A percentile compares a stretch with the other conserved stretches of the same genome.
Evolutionary conservation across 129 eudicot species (phyloP).

Genomic region (Flaveria ramosissima): DNA sequence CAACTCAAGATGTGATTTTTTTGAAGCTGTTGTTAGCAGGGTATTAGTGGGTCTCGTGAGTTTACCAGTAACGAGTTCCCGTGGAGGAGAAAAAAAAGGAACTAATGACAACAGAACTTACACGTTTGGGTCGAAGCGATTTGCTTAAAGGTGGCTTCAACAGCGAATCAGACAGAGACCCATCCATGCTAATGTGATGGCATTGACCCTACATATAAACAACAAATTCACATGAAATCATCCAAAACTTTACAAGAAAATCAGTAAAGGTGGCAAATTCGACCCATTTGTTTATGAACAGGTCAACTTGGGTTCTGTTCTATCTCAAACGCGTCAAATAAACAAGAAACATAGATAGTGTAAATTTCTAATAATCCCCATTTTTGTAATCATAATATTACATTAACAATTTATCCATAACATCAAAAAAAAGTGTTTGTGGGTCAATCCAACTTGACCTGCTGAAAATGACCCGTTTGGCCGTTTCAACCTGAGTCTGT

Average conservation of each 20-base stretch:
- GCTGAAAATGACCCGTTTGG: background rate
- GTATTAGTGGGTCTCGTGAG: too few species aligned
- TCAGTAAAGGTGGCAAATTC: background rate
- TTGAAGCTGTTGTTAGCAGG: too few species aligned
- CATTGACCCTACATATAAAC: constrained; percentile 45
- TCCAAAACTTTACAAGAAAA: background rate
- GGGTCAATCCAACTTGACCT: background rate
- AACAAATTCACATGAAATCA: constrained; percentile 9
- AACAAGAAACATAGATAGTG: background rate
- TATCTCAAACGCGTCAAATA: background rate
- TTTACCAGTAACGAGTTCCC: too few species aligned
- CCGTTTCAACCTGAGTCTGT: background rate
- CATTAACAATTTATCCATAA: too few species aligned
- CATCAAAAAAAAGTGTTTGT: background rate
- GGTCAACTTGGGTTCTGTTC: background rate
- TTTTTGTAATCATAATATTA: too few species aligned
- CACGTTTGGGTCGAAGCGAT: constrained; percentile 48
- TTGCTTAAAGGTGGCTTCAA: constrained; percentile 48
- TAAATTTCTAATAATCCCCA: background rate
- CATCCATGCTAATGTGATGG: constrained; percentile 43
- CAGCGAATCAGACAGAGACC: constrained; percentile 47
- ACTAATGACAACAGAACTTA: constrained; percentile 29
- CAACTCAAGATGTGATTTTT: too few species aligned
- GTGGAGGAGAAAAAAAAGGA: too few species aligned
- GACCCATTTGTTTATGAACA: background rate